Percentiles rank a stretch among this genome's conserved stretches.
These are phyloP conservation scores for Calonectria multiphialidica DNA, from an alignment of 2,329 filamentous ascomycete genomes.

Conservation along the genomic window DNA sequence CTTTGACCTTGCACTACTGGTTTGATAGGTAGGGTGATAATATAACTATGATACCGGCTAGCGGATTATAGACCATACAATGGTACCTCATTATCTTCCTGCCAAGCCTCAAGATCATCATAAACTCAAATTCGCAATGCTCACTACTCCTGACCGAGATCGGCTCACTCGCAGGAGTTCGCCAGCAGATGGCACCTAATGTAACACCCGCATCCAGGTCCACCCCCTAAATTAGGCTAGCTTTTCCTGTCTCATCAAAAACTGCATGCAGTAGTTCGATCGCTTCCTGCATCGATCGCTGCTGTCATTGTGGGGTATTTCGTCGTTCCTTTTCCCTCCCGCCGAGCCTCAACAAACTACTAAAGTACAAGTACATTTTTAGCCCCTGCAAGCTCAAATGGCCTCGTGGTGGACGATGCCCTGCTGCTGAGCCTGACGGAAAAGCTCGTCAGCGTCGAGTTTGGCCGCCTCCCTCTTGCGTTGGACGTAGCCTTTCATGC, in stretches of 20 bases:
- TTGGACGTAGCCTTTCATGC: constrained; percentile 17
- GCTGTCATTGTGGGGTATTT: not conserved
- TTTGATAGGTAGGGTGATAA: no score
- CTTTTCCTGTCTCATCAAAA: not conserved
- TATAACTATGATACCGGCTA: no score
- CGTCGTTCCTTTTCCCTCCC: not conserved
- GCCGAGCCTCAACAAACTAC: not conserved
- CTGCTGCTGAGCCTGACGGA: constrained; percentile 27
- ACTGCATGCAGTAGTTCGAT: not conserved
- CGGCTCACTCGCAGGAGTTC: not conserved
- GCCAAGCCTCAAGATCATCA: not conserved
- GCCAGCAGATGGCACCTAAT: not conserved
- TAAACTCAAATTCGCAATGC: not conserved
- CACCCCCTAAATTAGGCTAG: not conserved
- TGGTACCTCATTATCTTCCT: no score
- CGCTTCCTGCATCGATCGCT: not conserved
- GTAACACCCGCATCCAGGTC: not conserved
- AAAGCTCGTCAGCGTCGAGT: constrained; percentile 19
- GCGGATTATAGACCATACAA: no score
- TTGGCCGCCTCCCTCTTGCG: constrained; percentile 10
- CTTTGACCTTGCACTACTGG: no score
- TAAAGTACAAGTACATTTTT: not conserved
- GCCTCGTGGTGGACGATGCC: not conserved
- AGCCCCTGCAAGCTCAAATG: not conserved
- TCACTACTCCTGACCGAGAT: not conserved